Base-by-base conservation (phyloP, 2,329 filamentous ascomycete species). In the Aspergillus fumigatus region DNA sequence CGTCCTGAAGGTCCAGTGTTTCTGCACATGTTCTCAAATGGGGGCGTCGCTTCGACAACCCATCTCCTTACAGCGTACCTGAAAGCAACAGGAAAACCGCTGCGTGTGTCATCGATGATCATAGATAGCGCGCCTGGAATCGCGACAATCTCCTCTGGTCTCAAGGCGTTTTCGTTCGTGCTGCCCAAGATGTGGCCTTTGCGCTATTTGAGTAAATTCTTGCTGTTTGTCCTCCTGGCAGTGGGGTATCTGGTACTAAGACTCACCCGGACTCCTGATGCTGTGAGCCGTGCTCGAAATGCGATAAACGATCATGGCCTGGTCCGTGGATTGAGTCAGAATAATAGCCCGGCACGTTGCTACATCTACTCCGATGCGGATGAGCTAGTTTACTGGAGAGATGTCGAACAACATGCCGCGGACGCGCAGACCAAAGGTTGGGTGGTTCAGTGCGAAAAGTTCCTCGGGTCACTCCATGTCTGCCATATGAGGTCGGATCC, bases 21-120 rank as follows among this genome's bases (percentile, higher is more conserved):
- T 29, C 59, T 81, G 8, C 79, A 82, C 65, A 67, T 77, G 54
- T 82, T 82, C 67, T 81, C 78, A 23, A 80, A 82, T 57, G 80
- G 79, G 26, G 80, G 80, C 17, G 66, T 74, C 21, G 71, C 73
- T 51, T 75, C 75, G 5, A 67, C 71, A 3, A 67, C 66, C 4
- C 65, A 73, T 26, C 58, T 82, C 6, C 72, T 79, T 2, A 59
- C 65, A 17, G 60, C 67, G 9, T 81, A 78, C 62, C 70, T 62
- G 6, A 47, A 61, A 17, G 59, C 62, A 1, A 76, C 69, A 1
- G 70, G 71, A 0, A 56, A 58, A 1, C 57, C 71, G 4, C 55
- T 81, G 4, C 76, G 75, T 2, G 57, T 77, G 4, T 73, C 70
- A 2, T 73, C 72, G 1, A 71, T 77, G 58, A 59, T 82, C 2